phyloP scores from a whole-genome alignment of 148 eudicot species.

The Vaccinium corymbosum region DNA sequence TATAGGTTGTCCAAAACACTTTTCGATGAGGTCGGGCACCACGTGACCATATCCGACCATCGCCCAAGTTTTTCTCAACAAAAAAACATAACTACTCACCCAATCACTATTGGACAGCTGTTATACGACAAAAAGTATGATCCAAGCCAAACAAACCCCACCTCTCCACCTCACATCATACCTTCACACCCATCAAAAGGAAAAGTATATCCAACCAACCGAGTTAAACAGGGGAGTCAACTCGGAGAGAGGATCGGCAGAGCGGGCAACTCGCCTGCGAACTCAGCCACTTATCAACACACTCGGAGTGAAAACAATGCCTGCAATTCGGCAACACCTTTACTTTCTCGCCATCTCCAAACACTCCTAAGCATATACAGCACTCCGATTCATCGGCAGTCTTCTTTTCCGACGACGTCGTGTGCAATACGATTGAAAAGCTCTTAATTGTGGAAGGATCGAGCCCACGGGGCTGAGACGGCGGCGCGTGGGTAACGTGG shows the following conservation, averaged over 20 bases:
- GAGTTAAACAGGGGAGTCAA: conserved; percentile 35
- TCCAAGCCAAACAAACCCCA: not conserved
- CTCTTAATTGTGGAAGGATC: conserved; percentile 28
- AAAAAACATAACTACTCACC: not conserved
- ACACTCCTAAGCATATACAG: conserved; percentile 62
- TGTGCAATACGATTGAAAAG: conserved; percentile 44
- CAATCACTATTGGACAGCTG: not conserved
- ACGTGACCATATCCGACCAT: too few relatives aligned
- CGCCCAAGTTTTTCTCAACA: too few relatives aligned
- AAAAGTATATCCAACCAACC: not conserved
- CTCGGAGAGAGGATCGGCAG: conserved; percentile 51
- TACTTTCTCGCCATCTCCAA: conserved; percentile 63
- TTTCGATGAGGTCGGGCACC: too few relatives aligned
- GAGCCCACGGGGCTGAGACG: conserved; percentile 36
- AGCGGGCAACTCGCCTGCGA: conserved; percentile 68
- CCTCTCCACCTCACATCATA: too few relatives aligned
- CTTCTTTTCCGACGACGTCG: conserved; percentile 15
- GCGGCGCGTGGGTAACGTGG: conserved; percentile 14
- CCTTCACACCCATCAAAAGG: too few relatives aligned
- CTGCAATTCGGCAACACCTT: conserved; percentile 54
- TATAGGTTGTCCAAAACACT: too few relatives aligned
- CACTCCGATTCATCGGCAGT: conserved; percentile 48
- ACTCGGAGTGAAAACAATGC: conserved; percentile 64
- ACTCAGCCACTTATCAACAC: conserved; percentile 69
- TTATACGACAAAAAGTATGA: too few relatives aligned